Base-by-base conservation (phyloP, 495 filamentous ascomycete species). In the Letharia columbiana region DNA sequence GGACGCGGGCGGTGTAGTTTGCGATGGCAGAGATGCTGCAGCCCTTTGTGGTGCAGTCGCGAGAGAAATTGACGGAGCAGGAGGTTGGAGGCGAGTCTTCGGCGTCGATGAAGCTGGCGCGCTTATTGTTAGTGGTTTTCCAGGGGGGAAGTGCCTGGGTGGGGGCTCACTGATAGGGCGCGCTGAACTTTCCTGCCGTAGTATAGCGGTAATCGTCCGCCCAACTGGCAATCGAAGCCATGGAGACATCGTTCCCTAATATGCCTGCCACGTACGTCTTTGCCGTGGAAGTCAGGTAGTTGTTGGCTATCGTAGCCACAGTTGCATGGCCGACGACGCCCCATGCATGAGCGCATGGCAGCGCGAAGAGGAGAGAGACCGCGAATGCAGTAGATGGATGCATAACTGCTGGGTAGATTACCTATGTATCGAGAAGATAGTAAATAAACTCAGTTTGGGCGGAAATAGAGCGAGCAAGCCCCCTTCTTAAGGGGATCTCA, bases 151-250 rank as follows among this genome's bases (percentile, higher is more conserved):
- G 23, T 28, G 23, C 23, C 23, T 28, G 0, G 40, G n/a, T 40
- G 12, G 6, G 31, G 23, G n/a, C 42, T 41, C 41, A 69, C 66
- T 89, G 86, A 64, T 77, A 82, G 1, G 80, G 75, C 11, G 76
- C 73, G 37, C 80, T 83, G 76, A 80, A 88, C 39, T 66, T 73
- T 13, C 85, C 85, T 8, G 76, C 85, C 1, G 72, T 67, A 40
- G 82, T 84, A 47, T 77, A 77, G 33, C 84, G 78, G 69, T 83
- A 88, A 40, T 73, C 70, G 69, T 89, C 87, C 69, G 79, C 86
- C 85, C 85, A 89, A 4, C 83, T 77, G 28, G 86, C 85, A 20
- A 87, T 78, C 58, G 75, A 76, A 17, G 84, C 85, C 33, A 89
- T 76, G n/a, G 73, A 73, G 2, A 81, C 80, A 4, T 78, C 76